Conservation (phyloP, 148 eudicot genomes). For the Cornus florida region DNA sequence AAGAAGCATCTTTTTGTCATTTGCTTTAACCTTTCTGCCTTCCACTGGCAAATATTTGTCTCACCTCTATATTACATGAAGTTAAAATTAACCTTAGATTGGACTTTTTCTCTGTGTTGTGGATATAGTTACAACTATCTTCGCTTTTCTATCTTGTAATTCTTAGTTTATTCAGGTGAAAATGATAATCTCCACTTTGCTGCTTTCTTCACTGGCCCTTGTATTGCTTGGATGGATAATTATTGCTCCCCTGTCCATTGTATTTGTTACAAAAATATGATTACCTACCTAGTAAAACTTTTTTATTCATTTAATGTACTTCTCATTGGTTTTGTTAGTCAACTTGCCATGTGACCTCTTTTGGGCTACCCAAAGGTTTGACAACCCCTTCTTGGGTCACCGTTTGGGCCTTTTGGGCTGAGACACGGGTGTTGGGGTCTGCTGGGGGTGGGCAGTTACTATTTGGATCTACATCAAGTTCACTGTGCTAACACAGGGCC, state of each 20-base stretch:
- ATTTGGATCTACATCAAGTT: neutral
- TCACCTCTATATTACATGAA: neutral
- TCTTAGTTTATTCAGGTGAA: neutral
- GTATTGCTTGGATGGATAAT: neutral
- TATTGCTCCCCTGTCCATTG: neutral
- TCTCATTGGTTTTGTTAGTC: neutral
- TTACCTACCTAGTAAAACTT: neutral
- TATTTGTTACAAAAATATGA: neutral
- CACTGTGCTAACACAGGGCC: neutral
- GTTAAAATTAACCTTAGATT: neutral
- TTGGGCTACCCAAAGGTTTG: neutral
- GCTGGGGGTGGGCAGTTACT: neutral
- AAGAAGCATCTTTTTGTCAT: neutral
- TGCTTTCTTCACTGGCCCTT: neutral
- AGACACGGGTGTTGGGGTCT: neutral
- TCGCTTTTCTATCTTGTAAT: neutral
- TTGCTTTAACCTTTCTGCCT: neutral
- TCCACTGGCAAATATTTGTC: neutral
- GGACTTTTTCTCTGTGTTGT: neutral
- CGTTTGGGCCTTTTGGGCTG: neutral
- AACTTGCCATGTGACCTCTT: neutral
- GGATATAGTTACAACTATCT: neutral
- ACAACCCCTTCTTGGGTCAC: neutral
- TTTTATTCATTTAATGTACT: neutral
- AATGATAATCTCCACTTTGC: neutral